Evolutionary conservation across 306 rosid species (phyloP).

Genomic region (Oxytropis ochrocephala): DNA sequence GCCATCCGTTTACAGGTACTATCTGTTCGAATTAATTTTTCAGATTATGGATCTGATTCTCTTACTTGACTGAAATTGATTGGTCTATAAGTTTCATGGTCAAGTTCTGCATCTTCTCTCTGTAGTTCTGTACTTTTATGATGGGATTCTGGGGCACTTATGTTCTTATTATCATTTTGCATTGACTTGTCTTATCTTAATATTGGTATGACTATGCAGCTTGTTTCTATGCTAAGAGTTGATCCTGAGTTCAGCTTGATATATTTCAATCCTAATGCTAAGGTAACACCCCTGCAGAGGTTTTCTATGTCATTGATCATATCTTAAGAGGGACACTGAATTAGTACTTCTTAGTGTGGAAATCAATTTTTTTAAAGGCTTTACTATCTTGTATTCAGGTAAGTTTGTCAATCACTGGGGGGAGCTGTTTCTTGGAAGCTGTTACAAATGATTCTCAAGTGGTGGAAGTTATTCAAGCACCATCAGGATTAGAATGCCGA

Average conservation of each 20-base stretch:
- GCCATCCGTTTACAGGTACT: constrained; percentile 80
- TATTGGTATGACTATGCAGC: constrained; percentile 51
- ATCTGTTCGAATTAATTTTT: constrained; percentile 1
- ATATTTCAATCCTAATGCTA: constrained; percentile 65
- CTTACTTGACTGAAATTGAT: constrained; percentile 1
- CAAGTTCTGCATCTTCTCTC: constrained; percentile 4
- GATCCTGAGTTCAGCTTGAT: constrained; percentile 69
- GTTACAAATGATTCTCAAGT: constrained; percentile 68
- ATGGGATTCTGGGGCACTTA: constrained; percentile 2
- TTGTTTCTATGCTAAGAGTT: constrained; percentile 75
- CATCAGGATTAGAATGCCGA: constrained; percentile 53
- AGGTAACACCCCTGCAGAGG: constrained; percentile 41
- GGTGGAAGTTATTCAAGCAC: constrained; percentile 63
- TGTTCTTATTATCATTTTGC: constrained; percentile 13
- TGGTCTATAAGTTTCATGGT: background rate
- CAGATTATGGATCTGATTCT: background rate
- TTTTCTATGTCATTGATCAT: background rate
- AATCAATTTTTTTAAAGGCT: background rate
- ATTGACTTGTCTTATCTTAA: constrained; percentile 34
- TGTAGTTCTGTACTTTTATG: background rate
- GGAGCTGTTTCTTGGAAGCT: constrained; percentile 92
- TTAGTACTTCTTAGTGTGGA: background rate
- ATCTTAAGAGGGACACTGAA: background rate
- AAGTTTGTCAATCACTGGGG: constrained; percentile 73
- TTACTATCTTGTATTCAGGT: constrained; percentile 37